phyloP scores from a whole-genome alignment of 1,139 yeast genomes.

The Magnusiomyces tetraspermus region DNA sequence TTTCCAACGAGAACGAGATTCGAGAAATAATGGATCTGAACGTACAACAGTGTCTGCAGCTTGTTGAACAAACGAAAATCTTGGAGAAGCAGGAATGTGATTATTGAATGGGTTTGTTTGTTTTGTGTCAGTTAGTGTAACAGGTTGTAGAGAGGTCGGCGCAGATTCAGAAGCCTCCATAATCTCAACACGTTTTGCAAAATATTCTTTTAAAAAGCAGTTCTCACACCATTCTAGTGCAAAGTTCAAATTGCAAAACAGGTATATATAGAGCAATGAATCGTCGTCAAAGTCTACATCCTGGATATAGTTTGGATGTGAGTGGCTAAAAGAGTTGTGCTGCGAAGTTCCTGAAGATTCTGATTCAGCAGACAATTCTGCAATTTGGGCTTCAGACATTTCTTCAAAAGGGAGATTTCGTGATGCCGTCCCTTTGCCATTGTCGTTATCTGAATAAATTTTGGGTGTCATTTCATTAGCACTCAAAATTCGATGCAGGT shows the following conservation, averaged over 20 bases:
- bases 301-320: not conserved
- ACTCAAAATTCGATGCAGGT: constrained; percentile 45
- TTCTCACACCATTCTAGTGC: constrained; percentile 98
- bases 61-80: constrained; percentile 50
- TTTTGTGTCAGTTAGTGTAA: not conserved
- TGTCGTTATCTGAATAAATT: constrained; percentile 26
- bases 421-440: not conserved
- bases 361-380: not conserved
- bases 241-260: constrained; percentile 68
- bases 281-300: constrained; percentile 15
- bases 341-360: not conserved
- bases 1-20: constrained; percentile 23
- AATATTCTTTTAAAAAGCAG: constrained; percentile 66
- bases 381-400: not conserved
- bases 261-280: constrained; percentile 36
- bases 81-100: constrained; percentile 43
- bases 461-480: constrained; percentile 64
- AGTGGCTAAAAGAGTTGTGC: not conserved
- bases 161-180: constrained; percentile 15
- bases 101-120: not conserved
- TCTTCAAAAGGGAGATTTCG: not conserved
- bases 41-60: constrained; percentile 51
- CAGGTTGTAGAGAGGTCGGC: not conserved
- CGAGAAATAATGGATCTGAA: constrained; percentile 27
- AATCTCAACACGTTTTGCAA: constrained; percentile 30